A percentile compares a stretch with the other conserved stretches of the same genome.
Evolutionary conservation across 2,329 filamentous ascomycete species (phyloP).

Genomic region (Penicillium nordicum): DNA sequence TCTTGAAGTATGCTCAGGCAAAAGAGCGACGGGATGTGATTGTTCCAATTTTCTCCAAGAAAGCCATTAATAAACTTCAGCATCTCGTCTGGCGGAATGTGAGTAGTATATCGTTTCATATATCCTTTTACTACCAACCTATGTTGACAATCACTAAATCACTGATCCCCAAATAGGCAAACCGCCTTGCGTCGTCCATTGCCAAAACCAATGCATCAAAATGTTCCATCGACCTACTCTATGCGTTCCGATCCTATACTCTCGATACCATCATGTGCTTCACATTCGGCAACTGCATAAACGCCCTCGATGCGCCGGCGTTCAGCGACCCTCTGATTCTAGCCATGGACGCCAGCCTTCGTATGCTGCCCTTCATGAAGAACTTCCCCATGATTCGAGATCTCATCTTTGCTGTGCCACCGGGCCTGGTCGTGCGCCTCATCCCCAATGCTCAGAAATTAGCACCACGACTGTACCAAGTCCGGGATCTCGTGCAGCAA

Average conservation of each 20-base stretch:
- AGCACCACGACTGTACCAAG: not conserved
- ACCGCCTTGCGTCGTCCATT: not conserved
- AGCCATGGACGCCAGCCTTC: not conserved
- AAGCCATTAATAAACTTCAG: conserved; percentile 8
- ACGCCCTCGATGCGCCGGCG: conserved; percentile 6
- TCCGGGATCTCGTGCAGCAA: not conserved
- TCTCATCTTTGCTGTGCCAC: not conserved
- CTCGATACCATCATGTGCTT: conserved; percentile 13
- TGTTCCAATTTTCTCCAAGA: conserved; percentile 11
- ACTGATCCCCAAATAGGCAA: not conserved
- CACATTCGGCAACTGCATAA: conserved; percentile 9
- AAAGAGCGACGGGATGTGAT: conserved; percentile 11
- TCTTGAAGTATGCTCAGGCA: conserved; percentile 10
- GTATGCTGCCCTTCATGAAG: not conserved
- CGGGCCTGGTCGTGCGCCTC: not conserved
- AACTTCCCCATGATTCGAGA: not conserved
- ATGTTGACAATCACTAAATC: not conserved
- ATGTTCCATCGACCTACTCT: not conserved
- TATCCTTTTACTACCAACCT: not conserved
- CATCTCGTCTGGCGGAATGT: conserved; percentile 12
- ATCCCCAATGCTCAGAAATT: not conserved
- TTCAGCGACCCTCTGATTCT: conserved; percentile 7
- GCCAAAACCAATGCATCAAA: not conserved
- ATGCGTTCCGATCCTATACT: conserved; percentile 5
- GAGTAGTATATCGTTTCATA: not conserved